Evolutionary conservation across 805 yeast species (phyloP), one percentile per base, ranked within the genome.

Genomic region (Scheffersomyces coipomensis): DNA sequence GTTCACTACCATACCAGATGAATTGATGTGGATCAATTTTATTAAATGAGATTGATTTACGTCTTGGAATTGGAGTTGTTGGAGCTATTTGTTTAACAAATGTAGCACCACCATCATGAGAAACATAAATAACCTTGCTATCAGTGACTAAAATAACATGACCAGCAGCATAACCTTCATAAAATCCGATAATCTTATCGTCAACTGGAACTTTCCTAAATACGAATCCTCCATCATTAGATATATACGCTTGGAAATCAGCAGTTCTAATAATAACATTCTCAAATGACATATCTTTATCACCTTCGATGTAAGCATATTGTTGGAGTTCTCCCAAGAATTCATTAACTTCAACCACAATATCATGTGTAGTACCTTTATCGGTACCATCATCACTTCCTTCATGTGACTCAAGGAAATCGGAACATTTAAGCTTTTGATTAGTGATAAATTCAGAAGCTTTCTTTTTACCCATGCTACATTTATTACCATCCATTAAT

Each of bases 1-100:
- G 74, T 21, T 72, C 67, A 32, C 76, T 76, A 3, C 93, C 86
- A 48, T 76, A 75, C 74, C 85, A 84, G 26, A 93, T 81, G 49
- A 88, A 78, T 54, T 78, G 73, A 6, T 75, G 61, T 1, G 75
- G 53, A 43, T 79, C 72, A 5, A 61, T 62, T 19, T 81, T 78
- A 57, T 84, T 83, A 68, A 88, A 90, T 10, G 79, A 66, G 29
- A 89, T 53, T 1, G 78, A 71, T 30, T 66, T 47, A 22, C 52
- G 49, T 4, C 60, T 61, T 26, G 61, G 60, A 42, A 68, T 60
- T 12, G 81, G 69, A 15, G 69, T 64, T 16, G 76, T 60, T 2
- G 91, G 91, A 6, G 79, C 67, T 5, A 65, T 55, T 27, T 73
- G 52, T 26, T 62, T 60, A 7, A 52, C 46, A 52, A 85, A 88